Conservation (phyloP, 441 rosid genomes). For the Gossypium davidsonii region DNA sequence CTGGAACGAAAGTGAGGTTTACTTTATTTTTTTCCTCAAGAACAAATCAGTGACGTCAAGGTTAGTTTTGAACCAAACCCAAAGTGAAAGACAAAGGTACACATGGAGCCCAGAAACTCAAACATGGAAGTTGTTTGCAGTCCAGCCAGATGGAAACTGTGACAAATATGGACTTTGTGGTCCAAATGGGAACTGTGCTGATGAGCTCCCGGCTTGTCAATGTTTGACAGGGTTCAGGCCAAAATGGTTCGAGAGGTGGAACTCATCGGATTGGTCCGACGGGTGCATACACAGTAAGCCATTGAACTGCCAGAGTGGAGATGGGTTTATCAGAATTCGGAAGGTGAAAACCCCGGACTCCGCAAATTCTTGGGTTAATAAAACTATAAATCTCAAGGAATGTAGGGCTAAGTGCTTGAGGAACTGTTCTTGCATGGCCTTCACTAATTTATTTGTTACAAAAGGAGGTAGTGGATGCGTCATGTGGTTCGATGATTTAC, state of each 20-base stretch:
- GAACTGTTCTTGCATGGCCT: conserved; percentile 36
- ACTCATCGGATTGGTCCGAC: neutral
- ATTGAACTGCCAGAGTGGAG: conserved; percentile 4
- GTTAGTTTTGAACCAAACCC: neutral
- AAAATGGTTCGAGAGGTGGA: neutral
- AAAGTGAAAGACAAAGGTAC: conserved; percentile 19
- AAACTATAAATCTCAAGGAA: conserved; percentile 10
- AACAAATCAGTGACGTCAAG: conserved; percentile 13
- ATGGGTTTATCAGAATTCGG: neutral
- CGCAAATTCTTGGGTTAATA: neutral
- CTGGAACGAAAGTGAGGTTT: neutral
- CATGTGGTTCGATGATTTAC: conserved; percentile 37
- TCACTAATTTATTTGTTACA: conserved; percentile 18
- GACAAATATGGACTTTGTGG: neutral
- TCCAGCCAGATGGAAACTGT: neutral
- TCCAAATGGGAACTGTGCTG: neutral
- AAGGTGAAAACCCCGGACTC: conserved; percentile 4
- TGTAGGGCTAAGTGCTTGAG: conserved; percentile 27
- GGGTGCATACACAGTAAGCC: conserved; percentile 7
- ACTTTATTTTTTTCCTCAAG: neutral
- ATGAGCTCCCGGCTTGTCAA: neutral
- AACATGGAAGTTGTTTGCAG: neutral
- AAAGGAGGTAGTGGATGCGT: conserved; percentile 32
- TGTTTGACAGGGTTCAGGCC: conserved; percentile 2
- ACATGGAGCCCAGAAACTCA: neutral